These are phyloP conservation scores for Ophiostoma quercus DNA, from an alignment of 2,329 filamentous ascomycete species.

Conservation along the genomic window DNA sequence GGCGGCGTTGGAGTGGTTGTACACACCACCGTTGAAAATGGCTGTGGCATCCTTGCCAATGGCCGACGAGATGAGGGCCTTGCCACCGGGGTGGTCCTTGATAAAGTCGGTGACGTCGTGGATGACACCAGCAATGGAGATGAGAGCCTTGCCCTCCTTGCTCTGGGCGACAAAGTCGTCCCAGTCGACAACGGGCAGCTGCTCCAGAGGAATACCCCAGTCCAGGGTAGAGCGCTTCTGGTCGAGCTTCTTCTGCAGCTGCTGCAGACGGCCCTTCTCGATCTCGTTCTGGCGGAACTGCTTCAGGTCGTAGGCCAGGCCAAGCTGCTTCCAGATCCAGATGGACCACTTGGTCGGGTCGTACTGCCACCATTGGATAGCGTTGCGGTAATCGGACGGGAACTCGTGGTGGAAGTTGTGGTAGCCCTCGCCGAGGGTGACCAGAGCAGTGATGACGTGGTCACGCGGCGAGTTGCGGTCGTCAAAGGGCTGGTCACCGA, in stretches of 20 bases:
- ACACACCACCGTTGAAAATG: constrained; percentile 88
- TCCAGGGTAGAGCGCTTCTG: constrained; percentile 76
- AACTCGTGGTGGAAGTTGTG: constrained; percentile 97
- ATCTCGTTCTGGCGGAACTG: constrained; percentile 89
- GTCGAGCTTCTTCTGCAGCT: constrained; percentile 88
- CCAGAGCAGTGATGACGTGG: constrained; percentile 77
- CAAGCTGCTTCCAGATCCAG: constrained; percentile 76
- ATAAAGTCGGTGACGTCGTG: constrained; percentile 82
- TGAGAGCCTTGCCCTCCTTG: constrained; percentile 70
- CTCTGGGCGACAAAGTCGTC: constrained; percentile 75
- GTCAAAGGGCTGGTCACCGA: constrained; percentile 87
- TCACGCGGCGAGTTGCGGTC: constrained; percentile 88
- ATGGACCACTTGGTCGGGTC: constrained; percentile 90
- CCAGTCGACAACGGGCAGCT: constrained; percentile 80
- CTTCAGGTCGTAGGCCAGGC: constrained; percentile 81
- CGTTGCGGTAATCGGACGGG: constrained; percentile 87
- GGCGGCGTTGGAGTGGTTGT: constrained; percentile 82
- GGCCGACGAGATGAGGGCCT: constrained; percentile 74
- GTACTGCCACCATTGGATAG: constrained; percentile 86
- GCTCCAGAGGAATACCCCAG: constrained; percentile 81
- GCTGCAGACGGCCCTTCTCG: constrained; percentile 83
- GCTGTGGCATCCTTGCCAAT: constrained; percentile 85
- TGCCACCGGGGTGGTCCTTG: constrained; percentile 85
- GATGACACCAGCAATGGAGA: constrained; percentile 77
- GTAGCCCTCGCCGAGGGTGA: constrained; percentile 80